Base-by-base conservation (phyloP, 2,329 filamentous ascomycete genomes). In the Nemania sp. region DNA sequence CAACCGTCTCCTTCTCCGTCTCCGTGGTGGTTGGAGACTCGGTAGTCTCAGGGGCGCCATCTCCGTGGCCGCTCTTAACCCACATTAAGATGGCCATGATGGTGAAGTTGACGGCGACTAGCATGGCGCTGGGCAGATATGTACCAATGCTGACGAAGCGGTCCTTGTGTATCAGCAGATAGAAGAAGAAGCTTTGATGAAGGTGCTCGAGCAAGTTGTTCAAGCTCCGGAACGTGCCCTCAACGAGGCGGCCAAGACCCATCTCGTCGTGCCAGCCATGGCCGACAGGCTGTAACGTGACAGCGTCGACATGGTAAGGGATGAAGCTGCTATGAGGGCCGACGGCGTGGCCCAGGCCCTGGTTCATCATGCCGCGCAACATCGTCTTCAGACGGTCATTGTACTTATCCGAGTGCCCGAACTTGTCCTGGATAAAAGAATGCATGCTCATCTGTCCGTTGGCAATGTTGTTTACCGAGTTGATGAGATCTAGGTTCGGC, bases 141-240 rank as follows among this genome's bases (percentile, higher is more conserved):
- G 94, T 99, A 15, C 95, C 95, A 65, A 99, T 99, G 76, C 93
- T 98, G 68, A 98, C 95, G 73, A 99, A 99, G 11, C 93, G 88
- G 70, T 95, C 91, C 32, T 88, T 86, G 67, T 96, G 89, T 86
- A 98, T 92, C 46, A 99, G 83, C 53, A 99, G 81, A 75, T 99
- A 99, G 78, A 99, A 98, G 84, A 99, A 99, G 81, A 99, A 99
- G 75, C 93, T 97, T 78, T 99, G 95, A 74, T 99, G 95, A 63
- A 99, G 82, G 74, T 99, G 93, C 77, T 99, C 95, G 34, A 99
- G 84, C 60, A 99, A 79, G 72, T 99, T 99, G 79, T 99, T 99
- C 76, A 99, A 80, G 74, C 92, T 97, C 69, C 95, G 85, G 75
- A 96, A 96, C 2, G 95, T 85, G 69, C 92, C 92, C 77, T 99